Evolutionary conservation across 2,329 filamentous ascomycete species (phyloP), one percentile per base, ranked within the genome.

Genomic region (Monosporascus sp.): DNA sequence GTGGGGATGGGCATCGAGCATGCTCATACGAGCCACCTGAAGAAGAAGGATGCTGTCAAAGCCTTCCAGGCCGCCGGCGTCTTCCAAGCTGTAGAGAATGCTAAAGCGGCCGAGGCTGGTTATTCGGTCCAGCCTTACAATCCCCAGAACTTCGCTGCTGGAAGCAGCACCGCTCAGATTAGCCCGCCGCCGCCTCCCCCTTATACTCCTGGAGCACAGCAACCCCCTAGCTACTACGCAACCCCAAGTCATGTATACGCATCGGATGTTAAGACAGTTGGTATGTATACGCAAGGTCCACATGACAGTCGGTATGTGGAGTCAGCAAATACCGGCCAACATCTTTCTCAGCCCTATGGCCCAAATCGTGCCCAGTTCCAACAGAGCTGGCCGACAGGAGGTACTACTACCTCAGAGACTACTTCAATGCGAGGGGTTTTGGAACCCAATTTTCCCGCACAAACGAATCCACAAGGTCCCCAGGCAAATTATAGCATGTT

Each of bases 1-100:
- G 65, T 65, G 2, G 71, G 68, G 1, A 63, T 71, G 58, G 63
- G 62, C 1, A 50, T 69, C 1, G 71, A 73, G 35, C 66, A 73
- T 48, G 62, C 61, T 1, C 69, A 73, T 31, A 71, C 67, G 1
- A 59, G 56, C 5, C 66, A 65, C 51, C 52, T 64, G 7, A 68
- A 67, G 57, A 70, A 69, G 54, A 72, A 70, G 52, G 67, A 68
- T 39, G 62, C 68, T 0, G 22, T 55, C 18, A 71, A 69, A 46
- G 61, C 70, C 0, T 63, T 68, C n/a, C 41, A 61, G n/a, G 63
- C 65, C 2, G 67, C 68, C 1, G 63, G 67, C 2, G 64, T 68
- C 2, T 70, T 68, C 25, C 50, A 69, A 8, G 63, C 62, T 9
- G 65, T 70, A 0, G 52, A 62, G 1, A 58, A 67, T 43, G 64